Evolutionary conservation across 352 stramenopile species (phyloP).

Genomic region (Pythium aristosporum): DNA sequence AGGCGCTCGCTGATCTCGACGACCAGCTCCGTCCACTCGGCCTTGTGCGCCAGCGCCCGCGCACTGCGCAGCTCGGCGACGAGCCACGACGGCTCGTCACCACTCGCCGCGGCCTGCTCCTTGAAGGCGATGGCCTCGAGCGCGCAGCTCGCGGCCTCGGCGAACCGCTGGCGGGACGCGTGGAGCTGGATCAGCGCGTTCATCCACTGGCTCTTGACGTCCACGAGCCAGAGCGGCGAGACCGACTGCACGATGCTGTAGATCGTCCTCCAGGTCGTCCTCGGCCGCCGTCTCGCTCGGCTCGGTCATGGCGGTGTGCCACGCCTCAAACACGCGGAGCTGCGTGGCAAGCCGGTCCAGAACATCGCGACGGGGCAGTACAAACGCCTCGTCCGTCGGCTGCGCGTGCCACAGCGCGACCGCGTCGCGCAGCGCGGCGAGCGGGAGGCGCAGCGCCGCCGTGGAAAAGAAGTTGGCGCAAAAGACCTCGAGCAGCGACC

Average conservation of each 20-base stretch:
- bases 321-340: conserved; percentile 59
- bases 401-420: conserved; percentile 59
- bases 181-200: conserved; percentile 62
- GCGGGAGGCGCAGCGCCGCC: conserved; percentile 27
- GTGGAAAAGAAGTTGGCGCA: conserved; percentile 45
- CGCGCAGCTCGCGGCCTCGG: conserved; percentile 65
- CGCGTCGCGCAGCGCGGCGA: conserved; percentile 38
- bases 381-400: conserved; percentile 32
- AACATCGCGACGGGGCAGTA: conserved; percentile 44
- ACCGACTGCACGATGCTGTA: conserved; percentile 48
- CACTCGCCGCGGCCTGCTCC: conserved; percentile 1
- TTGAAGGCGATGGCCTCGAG: conserved; percentile 44
- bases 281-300: conserved; percentile 28
- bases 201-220: conserved; percentile 63
- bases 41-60: conserved; percentile 38
- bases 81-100: conserved; percentile 24
- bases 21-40: conserved; percentile 50
- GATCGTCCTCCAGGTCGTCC: conserved; percentile 74
- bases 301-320: conserved; percentile 37
- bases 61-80: conserved; percentile 42
- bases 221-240: conserved; percentile 51
- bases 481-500: conserved; percentile 46
- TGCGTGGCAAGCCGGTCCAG: conserved; percentile 54
- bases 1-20: conserved; percentile 57
- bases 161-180: conserved; percentile 35